Percentiles rank a stretch among this genome's conserved stretches.
Conservation (phyloP, 495 filamentous ascomycete genomes). For the Halenospora varia region DNA sequence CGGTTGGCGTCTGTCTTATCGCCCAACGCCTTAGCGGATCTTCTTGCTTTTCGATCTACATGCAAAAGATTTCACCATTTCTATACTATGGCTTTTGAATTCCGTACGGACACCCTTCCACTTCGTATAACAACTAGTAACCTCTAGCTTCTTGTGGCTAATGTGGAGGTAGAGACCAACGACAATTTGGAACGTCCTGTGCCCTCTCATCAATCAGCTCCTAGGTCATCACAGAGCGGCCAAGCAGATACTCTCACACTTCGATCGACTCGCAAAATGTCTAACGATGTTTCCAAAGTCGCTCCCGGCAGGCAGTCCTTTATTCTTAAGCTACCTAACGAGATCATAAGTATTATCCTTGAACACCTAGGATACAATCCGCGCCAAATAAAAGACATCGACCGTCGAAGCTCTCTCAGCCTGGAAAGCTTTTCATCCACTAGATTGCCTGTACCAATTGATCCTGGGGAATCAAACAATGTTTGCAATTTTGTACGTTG, state of each 20-base stretch:
- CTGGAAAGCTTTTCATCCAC: constrained; percentile 50
- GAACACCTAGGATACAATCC: constrained; percentile 35
- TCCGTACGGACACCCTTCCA: background rate
- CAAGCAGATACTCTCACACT: background rate
- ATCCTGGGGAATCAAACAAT: constrained; percentile 36
- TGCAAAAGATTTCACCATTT: background rate
- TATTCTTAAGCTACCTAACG: constrained; percentile 54
- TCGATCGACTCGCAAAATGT: background rate
- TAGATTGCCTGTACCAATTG: constrained; percentile 27
- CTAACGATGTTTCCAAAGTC: constrained; percentile 15
- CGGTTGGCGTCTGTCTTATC: background rate
- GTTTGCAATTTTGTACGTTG: constrained; percentile 28
- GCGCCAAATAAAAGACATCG: constrained; percentile 40
- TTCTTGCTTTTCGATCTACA: background rate
- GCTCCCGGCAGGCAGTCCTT: constrained; percentile 36
- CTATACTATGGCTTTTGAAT: background rate
- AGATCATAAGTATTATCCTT: constrained; percentile 57
- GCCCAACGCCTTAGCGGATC: background rate
- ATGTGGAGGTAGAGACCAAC: too few relatives aligned
- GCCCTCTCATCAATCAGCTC: background rate
- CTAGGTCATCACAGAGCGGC: too few relatives aligned
- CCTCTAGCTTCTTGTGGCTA: background rate
- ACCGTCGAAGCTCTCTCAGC: constrained; percentile 47
- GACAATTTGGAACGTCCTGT: too few relatives aligned
- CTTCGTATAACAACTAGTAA: background rate